Conservation (phyloP, 805 yeast genomes). For the Ogataea neopini region DNA sequence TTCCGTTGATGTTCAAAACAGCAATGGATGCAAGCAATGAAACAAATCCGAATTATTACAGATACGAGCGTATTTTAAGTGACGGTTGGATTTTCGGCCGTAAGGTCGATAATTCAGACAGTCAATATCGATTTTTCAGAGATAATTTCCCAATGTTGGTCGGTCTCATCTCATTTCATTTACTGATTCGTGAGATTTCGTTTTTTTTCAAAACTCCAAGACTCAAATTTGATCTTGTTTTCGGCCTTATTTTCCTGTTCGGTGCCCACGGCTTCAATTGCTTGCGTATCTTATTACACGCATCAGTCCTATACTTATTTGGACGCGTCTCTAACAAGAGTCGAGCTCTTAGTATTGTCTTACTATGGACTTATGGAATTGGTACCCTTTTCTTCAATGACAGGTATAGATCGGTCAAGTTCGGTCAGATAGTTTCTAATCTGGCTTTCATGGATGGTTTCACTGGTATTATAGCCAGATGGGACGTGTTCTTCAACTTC, state of each 20-base stretch:
- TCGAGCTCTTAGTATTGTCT: conserved; percentile 40
- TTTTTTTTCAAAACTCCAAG: conserved; percentile 37
- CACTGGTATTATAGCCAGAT: conserved; percentile 77
- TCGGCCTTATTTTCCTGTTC: conserved; percentile 67
- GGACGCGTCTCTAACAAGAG: conserved; percentile 40
- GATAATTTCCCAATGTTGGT: conserved; percentile 68
- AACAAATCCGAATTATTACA: conserved; percentile 69
- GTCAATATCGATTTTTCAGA: conserved; percentile 85
- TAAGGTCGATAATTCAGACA: conserved; percentile 89
- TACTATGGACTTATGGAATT: conserved; percentile 81
- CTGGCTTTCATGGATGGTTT: conserved; percentile 58
- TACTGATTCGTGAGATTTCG: conserved; percentile 45
- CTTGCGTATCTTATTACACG: conserved; percentile 59
- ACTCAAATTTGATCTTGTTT: conserved; percentile 65
- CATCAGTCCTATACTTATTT: conserved; percentile 52
- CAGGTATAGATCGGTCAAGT: conserved; percentile 52
- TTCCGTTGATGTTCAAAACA: conserved; percentile 80
- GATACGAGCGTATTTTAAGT: conserved; percentile 59
- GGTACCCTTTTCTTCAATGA: conserved; percentile 78
- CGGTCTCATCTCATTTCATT: conserved; percentile 58
- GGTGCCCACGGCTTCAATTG: conserved; percentile 81
- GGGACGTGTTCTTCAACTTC: conserved; percentile 97
- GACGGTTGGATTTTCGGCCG: conserved; percentile 91
- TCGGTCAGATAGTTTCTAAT: conserved; percentile 46
- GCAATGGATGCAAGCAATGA: conserved; percentile 81